phyloP scores from a whole-genome alignment of 352 stramenopile genomes.

The Saprolegnia parasitica region DNA sequence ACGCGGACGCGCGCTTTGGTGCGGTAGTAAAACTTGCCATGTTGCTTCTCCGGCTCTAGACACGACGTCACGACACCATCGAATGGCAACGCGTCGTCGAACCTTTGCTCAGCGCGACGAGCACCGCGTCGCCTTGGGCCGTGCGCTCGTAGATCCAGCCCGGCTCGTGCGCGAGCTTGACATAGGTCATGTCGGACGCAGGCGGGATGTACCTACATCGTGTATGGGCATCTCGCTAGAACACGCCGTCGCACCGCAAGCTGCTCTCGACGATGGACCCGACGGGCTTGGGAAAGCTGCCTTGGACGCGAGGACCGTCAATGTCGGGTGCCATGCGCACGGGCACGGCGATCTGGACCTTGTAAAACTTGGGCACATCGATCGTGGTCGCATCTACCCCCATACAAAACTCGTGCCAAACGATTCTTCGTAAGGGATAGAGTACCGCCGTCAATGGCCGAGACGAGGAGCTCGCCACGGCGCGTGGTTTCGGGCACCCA shows the following conservation, averaged over 20 bases:
- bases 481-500: conserved; percentile 53
- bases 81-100: neutral
- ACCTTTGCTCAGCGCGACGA: conserved; percentile 32
- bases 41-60: conserved; percentile 71
- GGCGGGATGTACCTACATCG: conserved; percentile 47
- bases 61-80: neutral
- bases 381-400: conserved; percentile 17
- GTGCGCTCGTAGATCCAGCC: conserved; percentile 83
- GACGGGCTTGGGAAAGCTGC: conserved; percentile 52
- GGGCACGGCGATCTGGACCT: conserved; percentile 58
- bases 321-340: conserved; percentile 70
- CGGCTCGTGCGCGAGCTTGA: conserved; percentile 60
- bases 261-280: conserved; percentile 75
- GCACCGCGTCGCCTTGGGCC: conserved; percentile 67
- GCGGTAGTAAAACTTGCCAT: conserved; percentile 78
- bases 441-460: conserved; percentile 22
- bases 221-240: neutral
- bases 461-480: conserved; percentile 3
- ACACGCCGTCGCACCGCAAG: conserved; percentile 48
- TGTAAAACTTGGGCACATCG: conserved; percentile 71
- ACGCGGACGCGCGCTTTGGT: conserved; percentile 38
- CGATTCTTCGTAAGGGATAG: too few relatives aligned
- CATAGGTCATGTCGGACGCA: conserved; percentile 69
- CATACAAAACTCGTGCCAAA: too few relatives aligned
- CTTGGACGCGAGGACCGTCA: conserved; percentile 64